Evolutionary conservation across 225 moss, liverwort and hornwort species (phyloP), one percentile per base, ranked within the genome.

Genomic region (Rhytidiadelphus loreus): DNA sequence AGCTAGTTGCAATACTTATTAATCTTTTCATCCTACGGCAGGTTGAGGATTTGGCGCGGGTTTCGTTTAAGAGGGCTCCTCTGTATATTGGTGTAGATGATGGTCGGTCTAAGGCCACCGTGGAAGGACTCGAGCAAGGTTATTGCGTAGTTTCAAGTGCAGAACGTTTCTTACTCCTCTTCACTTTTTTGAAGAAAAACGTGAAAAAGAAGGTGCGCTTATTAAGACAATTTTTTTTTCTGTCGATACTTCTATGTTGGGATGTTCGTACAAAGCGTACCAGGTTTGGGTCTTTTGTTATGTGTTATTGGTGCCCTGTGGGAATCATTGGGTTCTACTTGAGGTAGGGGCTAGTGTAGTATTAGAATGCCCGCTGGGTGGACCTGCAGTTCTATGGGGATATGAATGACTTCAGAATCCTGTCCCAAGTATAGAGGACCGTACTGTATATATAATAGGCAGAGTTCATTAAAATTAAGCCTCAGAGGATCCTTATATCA

Each of bases 41-140:
- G 96, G 98, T 98, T 86, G 97, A 99, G 89, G 98, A 99, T 90
- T 89, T 99, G 82, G 97, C 97, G 25, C 95, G 98, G 79, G 98
- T 99, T 60, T 93, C 96, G 61, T 99, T 99, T 56, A 96, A 94
- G 90, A 95, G 92, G 90, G 96, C 97, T 82, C 98, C 98, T 58
- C 83, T 99, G 13, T 99, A 99, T 77, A 97, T 99, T 90, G 98
- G 98, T 75, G 98, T 99, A 58, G 98, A 99, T 80, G 98, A 97
- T 86, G 97, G 95, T 62, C 90, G 98, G 79, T 93, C 98, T 28
- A 99, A 99, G 92, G 97, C 98, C 81, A 99, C 98, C 71, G 97
- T 99, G 85, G 98, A 99, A 92, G 98, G 98, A 68, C 90, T 99
- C 20, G 98, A 97, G 86, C 98, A 99, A 95, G 98, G 98, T 19